Percentiles rank a stretch among this genome's conserved stretches.
Conservation (phyloP, 306 rosid species). For the Trifolium dubium region DNA sequence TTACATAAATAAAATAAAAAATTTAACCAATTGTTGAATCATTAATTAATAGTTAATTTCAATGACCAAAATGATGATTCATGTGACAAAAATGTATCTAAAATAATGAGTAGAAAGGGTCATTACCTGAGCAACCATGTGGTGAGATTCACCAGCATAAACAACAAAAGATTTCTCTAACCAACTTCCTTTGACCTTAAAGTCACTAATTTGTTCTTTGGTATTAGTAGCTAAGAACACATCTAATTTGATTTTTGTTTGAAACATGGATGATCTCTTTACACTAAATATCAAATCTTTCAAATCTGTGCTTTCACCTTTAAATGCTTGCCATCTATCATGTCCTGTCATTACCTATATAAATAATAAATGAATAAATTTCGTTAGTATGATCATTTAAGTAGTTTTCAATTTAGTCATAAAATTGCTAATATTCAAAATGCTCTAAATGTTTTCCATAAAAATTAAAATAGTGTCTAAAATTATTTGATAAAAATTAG, state of each 20-base stretch:
- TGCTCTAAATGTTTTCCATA: too few relatives aligned
- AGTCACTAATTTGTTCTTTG: conserved; percentile 56
- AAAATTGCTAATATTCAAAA: neutral
- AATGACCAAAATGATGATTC: too few relatives aligned
- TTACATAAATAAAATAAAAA: neutral
- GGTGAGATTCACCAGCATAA: conserved; percentile 55
- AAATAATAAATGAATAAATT: neutral
- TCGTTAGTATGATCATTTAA: neutral
- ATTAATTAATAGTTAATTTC: too few relatives aligned
- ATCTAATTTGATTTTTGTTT: conserved; percentile 56
- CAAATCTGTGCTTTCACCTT: conserved; percentile 28
- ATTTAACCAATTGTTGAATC: too few relatives aligned
- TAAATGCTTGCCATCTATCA: conserved; percentile 50
- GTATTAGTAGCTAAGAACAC: conserved; percentile 67
- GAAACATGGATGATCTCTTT: conserved; percentile 52
- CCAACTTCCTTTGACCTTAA: conserved; percentile 62
- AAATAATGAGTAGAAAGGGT: neutral
- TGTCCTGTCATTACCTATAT: conserved; percentile 41
- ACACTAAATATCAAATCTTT: conserved; percentile 46
- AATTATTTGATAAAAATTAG: too few relatives aligned
- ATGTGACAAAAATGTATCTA: neutral
- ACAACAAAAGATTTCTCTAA: conserved; percentile 55
- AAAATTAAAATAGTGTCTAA: too few relatives aligned
- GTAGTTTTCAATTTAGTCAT: neutral
- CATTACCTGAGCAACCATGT: conserved; percentile 26